These are phyloP conservation scores for Rhynchospora tenuis DNA, from an alignment of 176 grass and related monocot species.

Conservation along the genomic window DNA sequence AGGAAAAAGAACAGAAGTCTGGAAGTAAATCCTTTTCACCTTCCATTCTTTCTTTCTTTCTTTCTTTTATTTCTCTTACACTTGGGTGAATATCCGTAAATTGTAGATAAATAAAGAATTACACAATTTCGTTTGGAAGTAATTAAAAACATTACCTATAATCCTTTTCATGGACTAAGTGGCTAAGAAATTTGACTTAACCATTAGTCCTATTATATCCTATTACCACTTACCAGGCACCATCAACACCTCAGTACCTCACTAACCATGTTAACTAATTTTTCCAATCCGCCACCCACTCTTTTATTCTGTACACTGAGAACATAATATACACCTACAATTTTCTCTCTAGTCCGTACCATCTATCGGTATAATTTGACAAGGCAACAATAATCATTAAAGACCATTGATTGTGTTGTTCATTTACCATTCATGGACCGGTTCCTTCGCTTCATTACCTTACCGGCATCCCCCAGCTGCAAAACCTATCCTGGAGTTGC, in stretches of 20 bases:
- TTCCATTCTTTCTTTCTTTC: not conserved
- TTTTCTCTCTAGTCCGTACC: not conserved
- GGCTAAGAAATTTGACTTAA: conserved; percentile 5
- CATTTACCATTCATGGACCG: not conserved
- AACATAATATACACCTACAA: conserved; percentile 14
- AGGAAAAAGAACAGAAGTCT: not conserved
- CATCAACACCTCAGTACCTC: not conserved
- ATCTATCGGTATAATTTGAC: not conserved
- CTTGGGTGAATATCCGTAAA: not conserved
- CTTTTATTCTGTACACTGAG: conserved; percentile 22
- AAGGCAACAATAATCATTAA: not conserved
- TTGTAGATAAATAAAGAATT: conserved; percentile 11
- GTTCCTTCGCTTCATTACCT: not conserved
- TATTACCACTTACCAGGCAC: not conserved
- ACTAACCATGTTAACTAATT: not conserved
- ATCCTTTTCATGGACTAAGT: not conserved
- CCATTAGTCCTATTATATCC: conserved; percentile 13
- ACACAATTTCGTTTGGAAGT: not conserved
- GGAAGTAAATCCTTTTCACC: not conserved
- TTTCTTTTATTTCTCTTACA: not conserved
- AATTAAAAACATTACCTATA: not conserved
- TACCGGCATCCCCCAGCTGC: conserved; percentile 63
- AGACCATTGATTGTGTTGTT: conserved; percentile 12
- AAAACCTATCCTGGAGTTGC: conserved; percentile 54
- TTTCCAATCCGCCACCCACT: not conserved